Conservation (phyloP, 1,284 basidiomycete genomes). For the Cystobasidium slooffiae region DNA sequence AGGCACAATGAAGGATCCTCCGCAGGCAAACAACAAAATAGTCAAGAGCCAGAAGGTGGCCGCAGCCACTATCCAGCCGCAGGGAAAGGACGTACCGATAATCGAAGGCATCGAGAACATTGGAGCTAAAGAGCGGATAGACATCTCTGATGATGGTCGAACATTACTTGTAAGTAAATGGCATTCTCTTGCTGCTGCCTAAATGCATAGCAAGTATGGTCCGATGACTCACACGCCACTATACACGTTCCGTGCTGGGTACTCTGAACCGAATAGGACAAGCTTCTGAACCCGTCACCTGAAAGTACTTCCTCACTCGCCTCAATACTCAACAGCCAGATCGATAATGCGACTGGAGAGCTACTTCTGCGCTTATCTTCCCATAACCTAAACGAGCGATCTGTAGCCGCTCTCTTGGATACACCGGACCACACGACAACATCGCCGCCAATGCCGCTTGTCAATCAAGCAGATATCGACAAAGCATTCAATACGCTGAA, state of each 20-base stretch:
- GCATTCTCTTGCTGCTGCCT: neutral
- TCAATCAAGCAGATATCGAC: constrained; percentile 28
- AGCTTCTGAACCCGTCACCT: constrained; percentile 36
- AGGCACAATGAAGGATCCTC: neutral
- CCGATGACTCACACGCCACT: neutral
- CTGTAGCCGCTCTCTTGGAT: constrained; percentile 47
- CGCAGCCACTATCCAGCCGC: constrained; percentile 15
- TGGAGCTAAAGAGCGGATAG: constrained; percentile 15
- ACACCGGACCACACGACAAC: constrained; percentile 33
- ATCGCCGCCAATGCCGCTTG: constrained; percentile 14
- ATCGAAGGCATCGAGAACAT: constrained; percentile 21
- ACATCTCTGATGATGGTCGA: constrained; percentile 36
- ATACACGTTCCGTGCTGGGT: neutral
- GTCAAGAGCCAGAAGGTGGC: constrained; percentile 3
- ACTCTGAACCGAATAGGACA: constrained; percentile 22
- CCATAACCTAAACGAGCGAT: constrained; percentile 43
- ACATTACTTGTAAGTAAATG: constrained; percentile 20
- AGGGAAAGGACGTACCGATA: constrained; percentile 14
- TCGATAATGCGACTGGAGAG: constrained; percentile 46
- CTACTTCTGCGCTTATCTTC: constrained; percentile 44
- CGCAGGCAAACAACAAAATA: constrained; percentile 2
- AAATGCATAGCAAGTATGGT: neutral
- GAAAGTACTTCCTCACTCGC: constrained; percentile 33
- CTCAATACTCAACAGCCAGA: constrained; percentile 35
- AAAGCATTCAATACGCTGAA: constrained; percentile 17